phyloP scores from a whole-genome alignment of 345 rosid genomes.

The Schrenkiella parvula region DNA sequence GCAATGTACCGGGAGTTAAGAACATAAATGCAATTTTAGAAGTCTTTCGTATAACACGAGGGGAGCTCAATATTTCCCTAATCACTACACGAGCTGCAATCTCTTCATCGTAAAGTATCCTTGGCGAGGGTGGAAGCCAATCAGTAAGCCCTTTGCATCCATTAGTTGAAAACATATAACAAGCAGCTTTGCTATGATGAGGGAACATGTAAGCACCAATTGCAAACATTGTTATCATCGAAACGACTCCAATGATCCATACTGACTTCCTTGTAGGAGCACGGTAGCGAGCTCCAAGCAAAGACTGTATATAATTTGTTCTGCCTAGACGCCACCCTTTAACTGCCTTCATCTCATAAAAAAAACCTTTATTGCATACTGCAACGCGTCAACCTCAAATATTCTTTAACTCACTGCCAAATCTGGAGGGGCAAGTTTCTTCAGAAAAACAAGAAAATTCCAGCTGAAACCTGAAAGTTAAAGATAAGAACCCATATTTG shows the following conservation, averaged over 20 bases:
- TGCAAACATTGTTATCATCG: constrained; percentile 67
- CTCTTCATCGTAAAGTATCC: constrained; percentile 77
- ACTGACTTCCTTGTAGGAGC: constrained; percentile 65
- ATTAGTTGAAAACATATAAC: constrained; percentile 70
- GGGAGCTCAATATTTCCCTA: constrained; percentile 61
- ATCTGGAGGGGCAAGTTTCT: not conserved
- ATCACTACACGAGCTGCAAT: constrained; percentile 66
- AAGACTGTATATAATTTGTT: constrained; percentile 58
- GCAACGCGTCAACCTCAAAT: constrained; percentile 15
- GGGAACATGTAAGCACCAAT: constrained; percentile 85
- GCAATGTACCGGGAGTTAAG: constrained; percentile 83
- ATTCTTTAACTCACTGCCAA: not conserved
- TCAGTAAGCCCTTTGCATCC: constrained; percentile 78
- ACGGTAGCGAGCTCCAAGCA: constrained; percentile 66
- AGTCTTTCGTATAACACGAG: constrained; percentile 46
- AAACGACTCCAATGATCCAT: constrained; percentile 77
- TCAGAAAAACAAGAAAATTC: not conserved
- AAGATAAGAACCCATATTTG: not conserved
- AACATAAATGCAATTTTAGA: constrained; percentile 93
- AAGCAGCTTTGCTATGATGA: constrained; percentile 58
- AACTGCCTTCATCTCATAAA: constrained; percentile 28
- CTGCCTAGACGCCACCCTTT: constrained; percentile 33
- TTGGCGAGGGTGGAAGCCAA: constrained; percentile 94
- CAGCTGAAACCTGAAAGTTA: constrained; percentile 15
- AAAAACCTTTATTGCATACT: constrained; percentile 19